Percentiles rank a stretch among this genome's conserved stretches.
Evolutionary conservation across 2,329 filamentous ascomycete species (phyloP).

Genomic region (Biscogniauxia marginata): DNA sequence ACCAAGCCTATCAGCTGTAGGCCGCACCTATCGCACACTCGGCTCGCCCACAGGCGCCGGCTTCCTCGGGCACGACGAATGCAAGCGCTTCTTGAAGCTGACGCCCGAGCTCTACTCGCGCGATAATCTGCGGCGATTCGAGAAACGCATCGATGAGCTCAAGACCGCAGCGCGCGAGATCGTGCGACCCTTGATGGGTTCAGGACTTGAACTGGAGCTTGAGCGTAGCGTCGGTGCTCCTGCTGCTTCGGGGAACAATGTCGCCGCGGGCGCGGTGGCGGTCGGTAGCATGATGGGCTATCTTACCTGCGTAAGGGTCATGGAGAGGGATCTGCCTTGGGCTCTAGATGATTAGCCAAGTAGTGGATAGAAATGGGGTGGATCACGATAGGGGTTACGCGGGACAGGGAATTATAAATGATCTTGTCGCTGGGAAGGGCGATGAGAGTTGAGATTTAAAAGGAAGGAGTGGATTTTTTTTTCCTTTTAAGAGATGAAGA

Average conservation of each 20-base stretch:
- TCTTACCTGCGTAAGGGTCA: conserved; percentile 32
- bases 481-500: too few species aligned
- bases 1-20: conserved; percentile 57
- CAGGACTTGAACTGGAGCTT: conserved; percentile 78
- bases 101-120: conserved; percentile 79
- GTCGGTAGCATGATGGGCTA: conserved; percentile 28
- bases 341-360: conserved; percentile 24
- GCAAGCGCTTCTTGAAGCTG: conserved; percentile 85
- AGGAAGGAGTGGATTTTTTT: too few species aligned
- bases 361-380: neutral
- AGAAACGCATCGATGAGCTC: conserved; percentile 83
- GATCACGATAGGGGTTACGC: neutral
- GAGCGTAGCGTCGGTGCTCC: conserved; percentile 40
- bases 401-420: conserved; percentile 2
- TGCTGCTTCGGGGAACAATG: conserved; percentile 37
- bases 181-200: conserved; percentile 83
- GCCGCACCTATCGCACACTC: conserved; percentile 75
- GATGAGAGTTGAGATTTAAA: conserved; percentile 7
- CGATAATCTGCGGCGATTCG: conserved; percentile 83
- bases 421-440: neutral
- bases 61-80: conserved; percentile 82
- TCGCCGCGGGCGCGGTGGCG: conserved; percentile 19
- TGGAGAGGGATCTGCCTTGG: conserved; percentile 35
- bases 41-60: conserved; percentile 59
- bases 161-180: conserved; percentile 80